phyloP scores from a whole-genome alignment of 768 basidiomycete genomes.

The Candolleomyces aberdarensis region DNA sequence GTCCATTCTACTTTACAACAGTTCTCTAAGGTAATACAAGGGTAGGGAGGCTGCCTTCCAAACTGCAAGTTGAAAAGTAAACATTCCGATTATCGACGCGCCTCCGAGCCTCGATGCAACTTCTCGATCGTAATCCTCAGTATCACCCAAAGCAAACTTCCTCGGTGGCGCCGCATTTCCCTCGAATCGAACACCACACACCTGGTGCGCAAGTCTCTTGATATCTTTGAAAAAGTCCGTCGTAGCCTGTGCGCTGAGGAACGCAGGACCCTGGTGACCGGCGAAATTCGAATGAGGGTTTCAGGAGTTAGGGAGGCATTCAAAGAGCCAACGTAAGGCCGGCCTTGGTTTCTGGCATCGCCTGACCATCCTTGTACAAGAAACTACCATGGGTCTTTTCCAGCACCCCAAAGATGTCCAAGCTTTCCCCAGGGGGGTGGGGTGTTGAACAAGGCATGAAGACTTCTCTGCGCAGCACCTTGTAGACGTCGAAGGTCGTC shows the following conservation, averaged over 20 bases:
- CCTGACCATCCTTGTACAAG: slow-evolving; percentile 53
- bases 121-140: slow-evolving; percentile 44
- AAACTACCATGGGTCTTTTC: slow-evolving; percentile 68
- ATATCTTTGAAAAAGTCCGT: slow-evolving; percentile 69
- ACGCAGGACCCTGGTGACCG: slow-evolving; percentile 60
- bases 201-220: slow-evolving; percentile 58
- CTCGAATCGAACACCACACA: slow-evolving; percentile 38
- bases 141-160: slow-evolving; percentile 33
- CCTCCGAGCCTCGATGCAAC: too few species aligned
- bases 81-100: too few species aligned
- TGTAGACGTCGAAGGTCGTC: slow-evolving; percentile 93
- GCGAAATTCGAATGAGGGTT: slow-evolving; percentile 63
- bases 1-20: too few species aligned
- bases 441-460: slow-evolving; percentile 91
- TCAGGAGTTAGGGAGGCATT: slow-evolving; percentile 55
- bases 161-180: slow-evolving; percentile 27
- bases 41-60: too few species aligned
- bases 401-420: slow-evolving; percentile 68
- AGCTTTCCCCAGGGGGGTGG: slow-evolving; percentile 85
- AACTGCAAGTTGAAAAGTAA: too few species aligned
- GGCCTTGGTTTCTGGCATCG: slow-evolving; percentile 41
- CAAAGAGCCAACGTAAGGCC: slow-evolving; percentile 28
- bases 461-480: slow-evolving; percentile 90
- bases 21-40: too few species aligned
- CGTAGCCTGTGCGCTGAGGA: slow-evolving; percentile 76